Conservation (phyloP, 345 rosid species). For the Rhizophora mangle region DNA sequence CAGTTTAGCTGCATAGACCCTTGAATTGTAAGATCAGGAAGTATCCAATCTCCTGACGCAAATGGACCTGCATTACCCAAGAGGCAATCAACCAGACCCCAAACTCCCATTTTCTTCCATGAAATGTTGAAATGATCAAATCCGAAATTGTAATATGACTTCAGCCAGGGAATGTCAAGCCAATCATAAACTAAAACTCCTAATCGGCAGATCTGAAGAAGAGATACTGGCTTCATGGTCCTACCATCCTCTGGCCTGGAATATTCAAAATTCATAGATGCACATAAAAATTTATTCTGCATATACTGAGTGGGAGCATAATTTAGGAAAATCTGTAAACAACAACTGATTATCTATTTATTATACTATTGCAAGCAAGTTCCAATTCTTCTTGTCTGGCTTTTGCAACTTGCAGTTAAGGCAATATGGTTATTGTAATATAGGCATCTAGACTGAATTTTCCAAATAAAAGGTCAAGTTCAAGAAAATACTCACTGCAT, state of each 20-base stretch:
- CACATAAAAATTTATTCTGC: background rate
- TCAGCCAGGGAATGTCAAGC: constrained; percentile 85
- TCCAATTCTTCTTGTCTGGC: no score
- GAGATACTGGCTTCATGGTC: constrained; percentile 58
- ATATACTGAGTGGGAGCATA: background rate
- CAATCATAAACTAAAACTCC: constrained; percentile 89
- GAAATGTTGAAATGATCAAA: constrained; percentile 87
- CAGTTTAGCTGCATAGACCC: constrained; percentile 63
- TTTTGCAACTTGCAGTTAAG: no score
- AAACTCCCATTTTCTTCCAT: constrained; percentile 64
- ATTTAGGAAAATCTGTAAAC: background rate
- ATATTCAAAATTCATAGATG: constrained; percentile 3
- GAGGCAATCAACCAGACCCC: constrained; percentile 63
- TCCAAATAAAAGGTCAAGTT: constrained; percentile 4
- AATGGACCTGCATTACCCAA: constrained; percentile 84
- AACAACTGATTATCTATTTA: no score
- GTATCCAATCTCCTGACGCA: constrained; percentile 82
- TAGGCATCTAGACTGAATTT: background rate
- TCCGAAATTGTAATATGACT: constrained; percentile 84
- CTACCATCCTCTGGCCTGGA: constrained; percentile 83
- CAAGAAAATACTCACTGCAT: constrained; percentile 58
- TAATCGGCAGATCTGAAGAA: constrained; percentile 76
- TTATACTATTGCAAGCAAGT: no score
- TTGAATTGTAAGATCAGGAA: constrained; percentile 91
- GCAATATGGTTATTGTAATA: background rate